Evolutionary conservation across 345 rosid species (phyloP), one percentile per base, ranked within the genome.

Genomic region (Tarenaya hassleriana): DNA sequence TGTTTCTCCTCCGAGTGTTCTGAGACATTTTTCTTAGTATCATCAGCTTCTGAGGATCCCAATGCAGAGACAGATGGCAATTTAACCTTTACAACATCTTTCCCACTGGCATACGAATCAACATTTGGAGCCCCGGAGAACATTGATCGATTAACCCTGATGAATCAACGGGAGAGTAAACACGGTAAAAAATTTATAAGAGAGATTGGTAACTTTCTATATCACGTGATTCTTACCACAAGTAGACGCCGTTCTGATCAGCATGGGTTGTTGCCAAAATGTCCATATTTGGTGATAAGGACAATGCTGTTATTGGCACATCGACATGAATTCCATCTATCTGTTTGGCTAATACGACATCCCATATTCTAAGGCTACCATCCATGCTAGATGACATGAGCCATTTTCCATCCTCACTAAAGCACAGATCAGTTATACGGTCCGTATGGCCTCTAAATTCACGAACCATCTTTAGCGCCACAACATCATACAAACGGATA

Each of bases 381-480:
- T 92, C 97, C 98, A 88, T 88, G 67, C 98, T 83, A 54, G 88
- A 81, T 55, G 95, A 88, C 64, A 88, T 50, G 47, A 92, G 81
- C 98, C 98, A 92, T 69, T 92, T 92, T 32, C 98, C 97, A 75
- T 88, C 97, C 66, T 85, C 95, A 41, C 95, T 85, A 60, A 85
- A 92, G 68, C 94, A 92, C 63, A 85, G 14, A 70, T 85, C 98
- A 12, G 91, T 85, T 52, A 85, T 54, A 46, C 97, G 86, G 64
- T 92, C 98, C 24, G 83, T 66, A 41, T 92, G 98, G 35, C 97
- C 98, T 77, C 78, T 86, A 75, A 92, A 92, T 67, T 83, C 82
- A 66, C 98, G 95, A 64, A 85, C 95, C 85, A 92, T 71, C 75
- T 82, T 77, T 64, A 71, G 58, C 9, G 95, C 73, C 55, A 80